These are phyloP conservation scores for Amorphotheca resinae DNA, from an alignment of 495 filamentous ascomycete genomes.

Conservation along the genomic window DNA sequence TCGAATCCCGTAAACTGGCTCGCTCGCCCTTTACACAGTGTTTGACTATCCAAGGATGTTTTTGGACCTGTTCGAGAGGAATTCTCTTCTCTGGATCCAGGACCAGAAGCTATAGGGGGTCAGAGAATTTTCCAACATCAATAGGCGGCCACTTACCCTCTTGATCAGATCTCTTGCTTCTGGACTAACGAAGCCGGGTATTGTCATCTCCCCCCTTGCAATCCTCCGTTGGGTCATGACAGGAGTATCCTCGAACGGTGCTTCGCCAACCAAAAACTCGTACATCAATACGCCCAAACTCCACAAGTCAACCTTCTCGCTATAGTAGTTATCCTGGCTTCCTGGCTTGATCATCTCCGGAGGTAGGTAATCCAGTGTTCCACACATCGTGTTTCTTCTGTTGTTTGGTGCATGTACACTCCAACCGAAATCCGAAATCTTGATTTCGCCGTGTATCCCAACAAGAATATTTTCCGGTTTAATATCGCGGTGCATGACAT, in stretches of 20 bases:
- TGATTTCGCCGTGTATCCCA: slow-evolving; percentile 95
- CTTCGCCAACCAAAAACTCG: slow-evolving; percentile 91
- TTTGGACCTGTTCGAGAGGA: slow-evolving; percentile 74
- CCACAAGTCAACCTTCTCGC: slow-evolving; percentile 94
- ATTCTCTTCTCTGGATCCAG: slow-evolving; percentile 91
- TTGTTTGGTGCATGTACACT: slow-evolving; percentile 96
- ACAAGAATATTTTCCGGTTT: slow-evolving; percentile 98
- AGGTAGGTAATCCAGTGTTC: slow-evolving; percentile 92
- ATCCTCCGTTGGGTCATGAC: slow-evolving; percentile 93
- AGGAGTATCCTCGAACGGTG: slow-evolving; percentile 91
- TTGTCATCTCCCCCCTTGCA: slow-evolving; percentile 77
- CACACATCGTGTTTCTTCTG: slow-evolving; percentile 87
- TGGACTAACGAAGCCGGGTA: slow-evolving; percentile 78
- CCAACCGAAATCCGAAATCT: slow-evolving; percentile 98
- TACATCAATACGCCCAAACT: slow-evolving; percentile 90
- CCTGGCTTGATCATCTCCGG: slow-evolving; percentile 92
- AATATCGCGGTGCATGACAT: slow-evolving; percentile 97
- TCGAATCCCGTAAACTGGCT: slow-evolving; percentile 36
- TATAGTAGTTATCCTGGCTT: slow-evolving; percentile 72
- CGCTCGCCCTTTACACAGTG: slow-evolving; percentile 77
- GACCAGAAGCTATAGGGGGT: slow-evolving; percentile 58
- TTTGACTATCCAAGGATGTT: slow-evolving; percentile 94
- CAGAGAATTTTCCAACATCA: not conserved
- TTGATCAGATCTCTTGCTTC: slow-evolving; percentile 91
- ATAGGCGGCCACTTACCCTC: slow-evolving; percentile 43